Evolutionary conservation across 345 rosid species (phyloP), one percentile per base, ranked within the genome.

Genomic region (Linum trigynum): DNA sequence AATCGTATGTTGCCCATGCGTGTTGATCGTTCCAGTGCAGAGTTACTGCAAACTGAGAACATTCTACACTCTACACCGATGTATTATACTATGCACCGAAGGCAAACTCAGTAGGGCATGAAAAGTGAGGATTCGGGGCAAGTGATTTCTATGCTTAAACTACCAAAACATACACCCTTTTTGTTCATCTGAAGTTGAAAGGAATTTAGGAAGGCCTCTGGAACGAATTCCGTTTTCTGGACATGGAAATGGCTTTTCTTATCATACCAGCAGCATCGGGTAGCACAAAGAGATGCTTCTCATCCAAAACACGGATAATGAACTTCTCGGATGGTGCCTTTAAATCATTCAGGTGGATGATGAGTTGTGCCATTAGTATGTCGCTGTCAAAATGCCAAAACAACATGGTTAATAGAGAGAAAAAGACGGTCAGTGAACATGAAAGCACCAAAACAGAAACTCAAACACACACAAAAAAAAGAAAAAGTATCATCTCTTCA

Each of bases 201-300:
- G 32, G 32, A 23, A 23, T 23, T 57, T 12, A 57, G 17, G 61
- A 2, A 57, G 61, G 61, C 61, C 23, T 57, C 61, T 57, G 36
- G 17, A n/a, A 57, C 36, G 61, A 57, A 57, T 12, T 57, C 61
- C 17, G 61, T n/a, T 57, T 37, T 37, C 61, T 57, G 61, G 23
- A 57, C 61, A 23, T 37, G 7, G 61, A 16, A 1, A 57, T 57
- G 61, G 16, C 32, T 35, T 7, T 16, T 57, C 23, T 57, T 35
- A 57, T 57, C 61, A 57, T 57, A 3, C 23, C 61, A 17, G 23
- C 7, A 3, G 61, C 61, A 37, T 57, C 10, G 61, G 61, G 61
- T 10, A n/a, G 61, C 38, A 57, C 61, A 12, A 57, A 57, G 9
- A 57, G 12, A 12, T 57, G 61, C 5, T 35, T 57, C 36, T 6